These are phyloP conservation scores for Chaetomiaceae sp. DNA, from an alignment of 2,329 filamentous ascomycete genomes.

Conservation along the genomic window DNA sequence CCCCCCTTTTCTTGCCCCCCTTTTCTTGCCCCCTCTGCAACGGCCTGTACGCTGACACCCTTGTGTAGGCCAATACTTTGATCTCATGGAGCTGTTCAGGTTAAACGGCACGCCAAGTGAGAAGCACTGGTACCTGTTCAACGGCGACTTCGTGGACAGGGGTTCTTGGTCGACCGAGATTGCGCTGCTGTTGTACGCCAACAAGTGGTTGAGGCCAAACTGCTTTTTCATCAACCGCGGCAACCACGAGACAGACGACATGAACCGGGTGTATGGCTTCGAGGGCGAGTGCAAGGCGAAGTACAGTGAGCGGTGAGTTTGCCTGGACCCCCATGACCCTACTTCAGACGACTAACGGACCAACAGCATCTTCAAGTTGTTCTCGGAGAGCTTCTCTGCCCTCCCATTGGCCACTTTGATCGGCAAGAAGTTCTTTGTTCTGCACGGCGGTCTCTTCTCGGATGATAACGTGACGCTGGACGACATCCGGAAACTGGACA, in stretches of 20 bases:
- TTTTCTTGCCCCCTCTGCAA: too few species aligned
- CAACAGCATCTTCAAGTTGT: constrained; percentile 79
- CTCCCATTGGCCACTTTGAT: constrained; percentile 88
- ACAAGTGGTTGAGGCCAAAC: constrained; percentile 89
- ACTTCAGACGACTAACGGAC: not conserved
- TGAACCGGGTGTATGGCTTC: constrained; percentile 98
- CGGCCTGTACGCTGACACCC: constrained; percentile 22
- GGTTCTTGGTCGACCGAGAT: constrained; percentile 99
- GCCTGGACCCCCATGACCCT: not conserved
- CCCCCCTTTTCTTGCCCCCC: too few species aligned
- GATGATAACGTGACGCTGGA: constrained; percentile 89
- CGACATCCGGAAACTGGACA: constrained; percentile 87
- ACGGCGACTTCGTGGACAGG: constrained; percentile 96
- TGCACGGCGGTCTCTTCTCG: constrained; percentile 94
- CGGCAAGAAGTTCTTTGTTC: constrained; percentile 82
- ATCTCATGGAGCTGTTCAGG: constrained; percentile 92
- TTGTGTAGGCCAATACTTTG: constrained; percentile 84
- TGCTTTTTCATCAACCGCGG: constrained; percentile 94
- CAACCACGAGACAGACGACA: constrained; percentile 98
- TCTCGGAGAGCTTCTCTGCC: constrained; percentile 96
- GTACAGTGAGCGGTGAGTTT: constrained; percentile 73
- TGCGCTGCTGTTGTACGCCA: constrained; percentile 85
- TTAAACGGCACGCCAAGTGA: constrained; percentile 81
- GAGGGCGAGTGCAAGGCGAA: constrained; percentile 98
- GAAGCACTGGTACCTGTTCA: constrained; percentile 93